Evolutionary conservation across 2,329 filamentous ascomycete genomes (phyloP).

Genomic region (Penicillium sp.): DNA sequence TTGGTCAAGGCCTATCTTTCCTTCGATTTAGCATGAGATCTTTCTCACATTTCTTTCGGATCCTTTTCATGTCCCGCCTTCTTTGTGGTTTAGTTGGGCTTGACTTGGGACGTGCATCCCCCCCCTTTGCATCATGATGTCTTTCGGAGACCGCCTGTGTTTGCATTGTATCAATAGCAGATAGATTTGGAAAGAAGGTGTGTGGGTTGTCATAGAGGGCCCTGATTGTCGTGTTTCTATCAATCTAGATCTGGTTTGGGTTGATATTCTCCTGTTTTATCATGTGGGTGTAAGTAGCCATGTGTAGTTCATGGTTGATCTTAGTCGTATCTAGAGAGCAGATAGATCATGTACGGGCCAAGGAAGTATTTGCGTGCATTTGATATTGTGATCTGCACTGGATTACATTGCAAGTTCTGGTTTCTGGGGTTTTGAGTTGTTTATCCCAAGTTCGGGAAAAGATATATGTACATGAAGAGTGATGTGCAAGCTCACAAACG

Average conservation of each 20-base stretch:
- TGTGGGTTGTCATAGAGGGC: constrained; percentile 17
- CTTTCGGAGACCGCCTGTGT: constrained; percentile 8
- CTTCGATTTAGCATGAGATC: constrained; percentile 25
- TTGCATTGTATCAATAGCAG: constrained; percentile 28
- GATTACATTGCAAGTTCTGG: not conserved
- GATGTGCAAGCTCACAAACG: not conserved
- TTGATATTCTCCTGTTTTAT: not conserved
- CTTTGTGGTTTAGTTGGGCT: constrained; percentile 6
- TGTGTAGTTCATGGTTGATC: not conserved
- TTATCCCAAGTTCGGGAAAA: too few species aligned
- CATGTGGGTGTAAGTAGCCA: too few species aligned
- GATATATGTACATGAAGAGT: constrained; percentile 3
- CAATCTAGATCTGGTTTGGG: constrained; percentile 6
- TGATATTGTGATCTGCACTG: not conserved
- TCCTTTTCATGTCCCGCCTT: constrained; percentile 8
- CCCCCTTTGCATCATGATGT: constrained; percentile 13
- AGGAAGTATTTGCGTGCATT: not conserved
- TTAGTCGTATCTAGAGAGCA: not conserved
- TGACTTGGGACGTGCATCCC: not conserved
- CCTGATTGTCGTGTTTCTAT: constrained; percentile 1
- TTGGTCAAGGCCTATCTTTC: constrained; percentile 12
- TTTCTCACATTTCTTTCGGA: constrained; percentile 10
- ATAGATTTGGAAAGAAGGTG: constrained; percentile 25
- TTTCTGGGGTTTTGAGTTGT: not conserved
- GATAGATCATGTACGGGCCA: too few species aligned